Base-by-base conservation (phyloP, 306 rosid genomes). In the Prinsepia uniflora region DNA sequence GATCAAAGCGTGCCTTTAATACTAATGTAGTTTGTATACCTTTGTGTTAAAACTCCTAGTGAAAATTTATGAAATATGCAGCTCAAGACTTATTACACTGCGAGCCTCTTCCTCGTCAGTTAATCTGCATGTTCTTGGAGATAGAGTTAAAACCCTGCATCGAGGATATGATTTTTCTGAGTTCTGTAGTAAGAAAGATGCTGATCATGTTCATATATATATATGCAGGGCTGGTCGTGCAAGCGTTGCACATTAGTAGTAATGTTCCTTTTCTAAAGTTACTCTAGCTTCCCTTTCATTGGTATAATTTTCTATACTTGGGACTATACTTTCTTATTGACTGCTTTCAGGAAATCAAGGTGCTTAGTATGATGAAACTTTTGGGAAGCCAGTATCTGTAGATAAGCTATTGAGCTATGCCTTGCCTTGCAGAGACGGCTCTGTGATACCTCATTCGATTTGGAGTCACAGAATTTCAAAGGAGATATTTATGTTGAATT, bases 351-450 rank as follows among this genome's bases (percentile, higher is more conserved):
- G 97, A 94, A 41, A 89, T 91, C 79, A 94, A 94, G 84, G 98
- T 94, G 71, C 91, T 90, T 67, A 89, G 90, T 79, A 90, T 90
- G 98, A 94, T 90, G 68, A 94, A 90, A 75, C 91, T 94, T 40
- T 87, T 75, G 99, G 97, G 46, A 94, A 94, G 77, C 97, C 99
- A 6, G 90, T 94, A 46, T 88, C 97, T 58, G 99, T 91, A 76
- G 87, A 87, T 73, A 89, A 94, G 97, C 97, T 89, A 78, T 73
- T 46, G 41, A 14, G 39, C 42, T 65, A n/a, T 55, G 2, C 19
- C 19, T 52, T 55, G 3, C 15, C 55, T 49, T 13, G 20, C 36
- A 30, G 36, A 30, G 36, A 30, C 36, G 4, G 0, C 36, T 30
- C 36, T 30, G 36, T 30, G 4, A 30, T 24, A 24, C 30, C 30